Evolutionary conservation across 2,329 filamentous ascomycete species (phyloP).

Genomic region (Cadophora malorum): DNA sequence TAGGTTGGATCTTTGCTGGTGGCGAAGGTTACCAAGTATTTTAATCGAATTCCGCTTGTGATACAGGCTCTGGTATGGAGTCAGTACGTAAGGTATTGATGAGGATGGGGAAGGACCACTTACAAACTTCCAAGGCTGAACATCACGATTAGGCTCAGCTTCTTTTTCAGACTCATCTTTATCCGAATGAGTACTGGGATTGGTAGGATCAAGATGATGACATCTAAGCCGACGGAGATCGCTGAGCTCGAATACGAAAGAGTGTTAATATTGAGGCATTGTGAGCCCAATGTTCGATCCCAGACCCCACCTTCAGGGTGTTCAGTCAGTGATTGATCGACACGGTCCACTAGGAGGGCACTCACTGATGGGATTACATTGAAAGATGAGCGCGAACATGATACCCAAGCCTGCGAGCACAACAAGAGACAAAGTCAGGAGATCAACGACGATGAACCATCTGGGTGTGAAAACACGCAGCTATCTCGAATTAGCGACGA

Average conservation of each 20-base stretch:
- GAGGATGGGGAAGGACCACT: constrained; percentile 42
- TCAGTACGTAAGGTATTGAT: neutral
- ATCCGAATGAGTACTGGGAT: constrained; percentile 68
- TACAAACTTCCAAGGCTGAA: constrained; percentile 72
- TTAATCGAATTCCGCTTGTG: constrained; percentile 38
- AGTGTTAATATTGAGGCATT: constrained; percentile 67
- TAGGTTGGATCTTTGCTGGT: constrained; percentile 35
- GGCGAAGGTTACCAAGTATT: constrained; percentile 35
- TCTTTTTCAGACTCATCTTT: constrained; percentile 68
- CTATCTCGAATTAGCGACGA: constrained; percentile 15
- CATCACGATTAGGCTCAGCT: constrained; percentile 69
- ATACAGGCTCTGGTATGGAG: constrained; percentile 33
- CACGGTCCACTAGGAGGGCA: neutral
- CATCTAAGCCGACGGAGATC: constrained; percentile 72
- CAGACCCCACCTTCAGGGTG: constrained; percentile 27
- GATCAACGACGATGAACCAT: constrained; percentile 17
- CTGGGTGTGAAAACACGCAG: constrained; percentile 31
- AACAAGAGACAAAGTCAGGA: constrained; percentile 15
- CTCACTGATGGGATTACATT: constrained; percentile 36
- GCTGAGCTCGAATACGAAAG: constrained; percentile 71
- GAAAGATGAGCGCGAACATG: constrained; percentile 31
- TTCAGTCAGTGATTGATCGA: constrained; percentile 3
- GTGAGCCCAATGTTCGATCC: constrained; percentile 32
- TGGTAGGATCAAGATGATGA: constrained; percentile 68
- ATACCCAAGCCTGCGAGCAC: constrained; percentile 26